Evolutionary conservation across 352 stramenopile genomes (phyloP).

Genomic region (Pythium graminicola): DNA sequence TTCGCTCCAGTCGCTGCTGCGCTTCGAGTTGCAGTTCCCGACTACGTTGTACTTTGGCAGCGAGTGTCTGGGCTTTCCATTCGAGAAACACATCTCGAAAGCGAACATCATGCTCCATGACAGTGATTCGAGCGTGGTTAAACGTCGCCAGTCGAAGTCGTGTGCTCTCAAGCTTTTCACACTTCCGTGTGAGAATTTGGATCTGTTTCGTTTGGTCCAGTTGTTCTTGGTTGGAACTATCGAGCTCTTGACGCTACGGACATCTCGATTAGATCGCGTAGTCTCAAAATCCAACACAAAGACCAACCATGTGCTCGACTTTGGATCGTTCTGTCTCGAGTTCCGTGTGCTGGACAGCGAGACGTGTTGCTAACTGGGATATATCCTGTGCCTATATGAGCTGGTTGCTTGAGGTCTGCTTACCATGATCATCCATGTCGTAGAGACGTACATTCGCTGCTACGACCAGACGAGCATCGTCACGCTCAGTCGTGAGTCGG

Average conservation of each 20-base stretch:
- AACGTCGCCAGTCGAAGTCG: conserved; percentile 9
- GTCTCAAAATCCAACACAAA: neutral
- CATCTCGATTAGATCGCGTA: neutral
- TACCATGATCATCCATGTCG: too few species aligned
- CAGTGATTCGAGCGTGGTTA: neutral
- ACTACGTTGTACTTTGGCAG: neutral
- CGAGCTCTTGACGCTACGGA: neutral
- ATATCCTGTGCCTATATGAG: conserved; percentile 5
- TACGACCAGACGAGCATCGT: neutral
- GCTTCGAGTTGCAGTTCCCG: neutral
- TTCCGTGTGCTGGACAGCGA: conserved; percentile 6
- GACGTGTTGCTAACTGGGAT: conserved; percentile 2
- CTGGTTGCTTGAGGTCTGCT: too few species aligned
- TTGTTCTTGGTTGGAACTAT: neutral
- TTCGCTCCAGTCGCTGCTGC: neutral
- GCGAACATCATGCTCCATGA: neutral
- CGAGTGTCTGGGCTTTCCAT: conserved; percentile 11
- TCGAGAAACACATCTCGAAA: conserved; percentile 11
- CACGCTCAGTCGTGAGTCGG: neutral
- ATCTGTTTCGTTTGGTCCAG: neutral
- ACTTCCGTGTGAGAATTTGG: neutral
- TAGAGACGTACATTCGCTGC: neutral
- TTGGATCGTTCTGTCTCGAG: conserved; percentile 2
- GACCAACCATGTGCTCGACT: neutral
- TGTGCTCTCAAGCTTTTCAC: conserved; percentile 7